Percentiles rank a stretch among this genome's conserved stretches.
These are phyloP conservation scores for Tuber borchii DNA, from an alignment of 495 filamentous ascomycete species.

Conservation along the genomic window DNA sequence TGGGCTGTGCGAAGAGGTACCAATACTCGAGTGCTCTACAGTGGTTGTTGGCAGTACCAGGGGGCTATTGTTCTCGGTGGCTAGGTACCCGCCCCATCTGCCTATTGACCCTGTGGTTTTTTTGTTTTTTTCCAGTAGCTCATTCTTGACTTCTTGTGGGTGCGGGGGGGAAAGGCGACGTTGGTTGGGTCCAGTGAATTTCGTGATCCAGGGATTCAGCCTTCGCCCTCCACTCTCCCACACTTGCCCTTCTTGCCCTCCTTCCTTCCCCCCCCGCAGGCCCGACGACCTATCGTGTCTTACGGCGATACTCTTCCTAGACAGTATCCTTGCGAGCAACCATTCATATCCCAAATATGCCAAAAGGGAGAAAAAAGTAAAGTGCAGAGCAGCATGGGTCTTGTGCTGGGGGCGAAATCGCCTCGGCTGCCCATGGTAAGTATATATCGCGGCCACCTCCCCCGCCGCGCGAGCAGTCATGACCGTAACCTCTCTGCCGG, in stretches of 20 bases:
- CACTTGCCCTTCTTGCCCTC: not conserved
- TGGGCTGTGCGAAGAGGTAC: not conserved
- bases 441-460: conserved; percentile 36
- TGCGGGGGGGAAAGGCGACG: not conserved
- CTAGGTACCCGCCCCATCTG: not conserved
- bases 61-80: not conserved
- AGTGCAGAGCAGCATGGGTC: conserved; percentile 21
- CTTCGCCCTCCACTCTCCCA: not conserved
- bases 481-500: conserved; percentile 15
- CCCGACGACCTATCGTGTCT: conserved; percentile 28
- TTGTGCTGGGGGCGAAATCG: conserved; percentile 20
- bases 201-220: not conserved
- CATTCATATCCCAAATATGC: conserved; percentile 31
- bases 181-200: not conserved
- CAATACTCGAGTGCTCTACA: not conserved
- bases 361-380: conserved; percentile 22
- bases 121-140: not conserved
- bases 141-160: not conserved
- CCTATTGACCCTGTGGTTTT: not conserved
- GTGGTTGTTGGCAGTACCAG: too few species aligned
- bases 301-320: conserved; percentile 23
- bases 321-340: conserved; percentile 24
- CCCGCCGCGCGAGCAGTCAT: conserved; percentile 23
- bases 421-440: conserved; percentile 12
- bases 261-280: conserved; percentile 13